Conservation (phyloP, 108 stramenopile genomes). For the Cyclotella kingstonii region DNA sequence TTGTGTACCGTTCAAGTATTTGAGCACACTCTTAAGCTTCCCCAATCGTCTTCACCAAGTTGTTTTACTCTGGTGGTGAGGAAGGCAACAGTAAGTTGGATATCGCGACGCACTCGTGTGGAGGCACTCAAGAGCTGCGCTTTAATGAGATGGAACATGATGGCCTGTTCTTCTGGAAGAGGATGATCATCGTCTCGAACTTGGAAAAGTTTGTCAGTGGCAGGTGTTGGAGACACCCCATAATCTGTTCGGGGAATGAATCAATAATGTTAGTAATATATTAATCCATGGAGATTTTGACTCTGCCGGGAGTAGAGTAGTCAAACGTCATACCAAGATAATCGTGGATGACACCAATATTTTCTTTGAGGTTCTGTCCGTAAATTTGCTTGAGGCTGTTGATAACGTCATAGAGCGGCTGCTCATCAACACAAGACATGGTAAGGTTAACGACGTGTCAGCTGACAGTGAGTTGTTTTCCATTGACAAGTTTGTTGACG, state of each 20-base stretch:
- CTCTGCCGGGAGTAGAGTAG: neutral
- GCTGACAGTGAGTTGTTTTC: neutral
- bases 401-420: neutral
- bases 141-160: neutral
- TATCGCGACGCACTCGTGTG: neutral
- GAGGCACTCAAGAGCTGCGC: neutral
- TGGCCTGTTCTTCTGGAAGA: neutral
- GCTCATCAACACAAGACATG: neutral
- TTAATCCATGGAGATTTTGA: slow-evolving; percentile 3
- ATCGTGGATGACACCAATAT: slow-evolving; percentile 1
- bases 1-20: neutral
- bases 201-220: slow-evolving; percentile 3
- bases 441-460: slow-evolving; percentile 13
- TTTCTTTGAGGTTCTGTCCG: neutral
- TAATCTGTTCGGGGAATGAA: neutral
- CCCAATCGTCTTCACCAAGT: neutral
- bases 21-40: neutral
- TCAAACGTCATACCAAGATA: slow-evolving; percentile 1
- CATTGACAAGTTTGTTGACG: neutral
- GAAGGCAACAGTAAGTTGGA: slow-evolving; percentile 1
- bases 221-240: neutral
- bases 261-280: neutral
- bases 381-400: neutral
- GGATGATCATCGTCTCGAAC: neutral
- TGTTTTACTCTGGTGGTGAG: neutral